Evolutionary conservation across 2,329 filamentous ascomycete species (phyloP), one percentile per base, ranked within the genome.

Genomic region (Macrophomina phaseolina): DNA sequence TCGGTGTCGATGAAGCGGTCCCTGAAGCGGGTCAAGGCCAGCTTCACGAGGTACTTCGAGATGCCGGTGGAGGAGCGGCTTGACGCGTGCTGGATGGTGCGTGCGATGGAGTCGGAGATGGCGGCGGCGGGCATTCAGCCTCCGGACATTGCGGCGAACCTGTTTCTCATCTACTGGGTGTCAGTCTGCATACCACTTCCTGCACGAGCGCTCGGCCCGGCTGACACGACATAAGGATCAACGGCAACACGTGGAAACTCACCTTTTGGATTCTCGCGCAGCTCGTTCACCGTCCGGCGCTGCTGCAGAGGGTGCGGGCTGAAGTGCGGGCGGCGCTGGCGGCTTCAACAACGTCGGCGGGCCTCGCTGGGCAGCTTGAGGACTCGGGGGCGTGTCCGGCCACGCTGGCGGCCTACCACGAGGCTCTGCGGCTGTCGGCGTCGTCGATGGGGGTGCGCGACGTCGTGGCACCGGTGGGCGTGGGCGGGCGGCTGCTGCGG

Each of bases 181-280:
- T 38, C 5, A 6, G 36, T 38, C 36, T 38, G 36, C 36, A 11
- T 38, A 11, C 36, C 36, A 18, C 18, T 18, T 18, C 18, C 18
- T 18, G 18, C 18, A 18, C 36, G 36, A 11, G 36, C 36, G 18
- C 18, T 18, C 18, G 18, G 18, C 18, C 18, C 18, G 18, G 18
- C 18, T 18, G 18, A 18, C 18, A 5, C 11, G 11, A 38, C 36
- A 38, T 38, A 11, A 38, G 36, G 8, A 68, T 69, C 49, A 73
- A 73, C 58, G 67, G 51, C 38, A 72, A 72, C 49, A 28, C 69
- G 4, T 71, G 67, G 51, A 71, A 71, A 51, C 55, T 70, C 7
- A 49, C 67, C 32, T 73, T 73, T 58, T 73, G 71, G 71, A 61
- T 71, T 36, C 38, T 73, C 3, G 23, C 62, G 6, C 68, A 73